Evolutionary conservation across 441 rosid species (phyloP), one percentile per base, ranked within the genome.

Genomic region (Eruca vesicaria): DNA sequence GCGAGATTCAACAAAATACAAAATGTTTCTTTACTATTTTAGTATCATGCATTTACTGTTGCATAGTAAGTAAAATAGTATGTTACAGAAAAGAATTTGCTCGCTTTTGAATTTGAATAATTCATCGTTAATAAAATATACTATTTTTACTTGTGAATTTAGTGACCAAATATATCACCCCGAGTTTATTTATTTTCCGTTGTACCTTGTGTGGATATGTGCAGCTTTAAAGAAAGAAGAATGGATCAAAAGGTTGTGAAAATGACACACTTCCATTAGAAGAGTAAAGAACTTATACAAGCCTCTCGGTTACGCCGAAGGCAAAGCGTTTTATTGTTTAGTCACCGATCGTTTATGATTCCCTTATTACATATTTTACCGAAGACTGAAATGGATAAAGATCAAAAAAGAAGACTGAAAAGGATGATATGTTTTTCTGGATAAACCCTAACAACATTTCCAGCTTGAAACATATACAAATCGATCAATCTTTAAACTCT

Each of bases 201-300:
- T 53, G 9, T 16, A 16, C 18, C 23, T 53, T 53, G 58, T 65
- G 65, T 63, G 38, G 21, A 11, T 43, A 60, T 70, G 60, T 70
- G 41, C 35, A 69, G 41, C 66, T 61, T 63, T 41, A 55, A 16
- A 63, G 19, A 63, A 64, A 69, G 36, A 41, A 38, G 36, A 63
- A 43, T 18, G 60, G n/a, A 76, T 56, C n/a, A 36, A 63, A 73
- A 77, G 76, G 57, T 77, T 57, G 29, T 71, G 80, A 77, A 77
- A 77, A 77, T 59, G 80, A 77, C 80, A 23, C 53, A 76, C 66
- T 43, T 63, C 16, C 61, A 69, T 41, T 63, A 31, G 31, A 69
- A 76, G 55, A 38, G 65, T 41, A 61, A 48, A 60, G 3, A 62
- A 67, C 56, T 60, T 18, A 18, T 19, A 18, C 10, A 36, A 52